A percentile compares a stretch with the other conserved stretches of the same genome.
Conservation (phyloP, 202 grass and related monocot species). For the Eragrostis tef region DNA sequence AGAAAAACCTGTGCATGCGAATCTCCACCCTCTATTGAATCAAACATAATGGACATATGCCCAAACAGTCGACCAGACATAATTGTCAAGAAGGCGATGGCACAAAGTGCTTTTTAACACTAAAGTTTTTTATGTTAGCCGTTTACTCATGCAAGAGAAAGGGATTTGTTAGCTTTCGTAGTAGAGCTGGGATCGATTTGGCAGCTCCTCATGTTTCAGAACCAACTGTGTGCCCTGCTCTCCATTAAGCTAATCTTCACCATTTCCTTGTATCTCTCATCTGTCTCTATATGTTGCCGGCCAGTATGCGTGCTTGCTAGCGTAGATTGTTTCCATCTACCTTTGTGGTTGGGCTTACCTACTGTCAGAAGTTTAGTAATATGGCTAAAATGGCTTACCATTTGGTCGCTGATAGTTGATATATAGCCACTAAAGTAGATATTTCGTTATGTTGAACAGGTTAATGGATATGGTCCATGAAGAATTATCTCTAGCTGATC, state of each 20-base stretch:
- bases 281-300: not conserved
- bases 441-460: conserved; percentile 57
- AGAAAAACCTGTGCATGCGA: conserved; percentile 14
- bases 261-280: conserved; percentile 12
- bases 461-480: conserved; percentile 96
- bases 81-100: conserved; percentile 29
- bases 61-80: not conserved
- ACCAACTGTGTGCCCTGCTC: not conserved
- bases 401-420: conserved; percentile 26
- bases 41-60: conserved; percentile 10
- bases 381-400: conserved; percentile 13
- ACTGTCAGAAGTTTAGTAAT: conserved; percentile 9
- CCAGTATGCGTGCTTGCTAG: not conserved
- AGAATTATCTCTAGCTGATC: conserved; percentile 87
- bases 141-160: conserved; percentile 20
- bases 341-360: conserved; percentile 23
- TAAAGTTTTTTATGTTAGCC: too few relatives aligned
- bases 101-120: not conserved
- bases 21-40: conserved; percentile 17
- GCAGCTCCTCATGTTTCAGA: not conserved
- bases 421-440: conserved; percentile 29
- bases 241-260: conserved; percentile 22
- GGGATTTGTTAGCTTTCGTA: conserved; percentile 26
- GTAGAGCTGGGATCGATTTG: conserved; percentile 22
- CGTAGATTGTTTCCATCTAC: not conserved